phyloP scores from a whole-genome alignment of 2,329 filamentous ascomycete species.

The Pestalotiopsis sp. region DNA sequence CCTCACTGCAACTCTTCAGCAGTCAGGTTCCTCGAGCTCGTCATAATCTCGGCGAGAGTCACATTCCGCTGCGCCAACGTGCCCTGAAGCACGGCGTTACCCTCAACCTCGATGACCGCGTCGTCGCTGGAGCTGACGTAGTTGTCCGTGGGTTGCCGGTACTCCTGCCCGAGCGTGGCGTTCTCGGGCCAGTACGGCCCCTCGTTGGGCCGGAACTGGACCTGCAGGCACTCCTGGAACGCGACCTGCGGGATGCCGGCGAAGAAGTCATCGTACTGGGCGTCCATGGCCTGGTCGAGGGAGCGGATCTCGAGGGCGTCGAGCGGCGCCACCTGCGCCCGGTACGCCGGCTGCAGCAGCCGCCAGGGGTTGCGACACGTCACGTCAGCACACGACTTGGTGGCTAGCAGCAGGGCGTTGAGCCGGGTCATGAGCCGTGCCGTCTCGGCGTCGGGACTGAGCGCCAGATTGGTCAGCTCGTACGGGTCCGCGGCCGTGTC shows the following conservation, averaged over 20 bases:
- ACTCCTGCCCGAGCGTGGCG: background rate
- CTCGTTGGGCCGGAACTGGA: slow-evolving; percentile 4
- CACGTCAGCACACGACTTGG: slow-evolving; percentile 26
- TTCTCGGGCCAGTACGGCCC: slow-evolving; percentile 1
- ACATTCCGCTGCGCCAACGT: slow-evolving; percentile 4
- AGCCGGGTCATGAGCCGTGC: slow-evolving; percentile 21
- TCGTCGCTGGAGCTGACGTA: background rate
- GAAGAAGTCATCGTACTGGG: slow-evolving; percentile 56
- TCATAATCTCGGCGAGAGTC: slow-evolving; percentile 7
- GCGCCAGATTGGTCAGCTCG: slow-evolving; percentile 26
- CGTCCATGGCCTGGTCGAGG: slow-evolving; percentile 52
- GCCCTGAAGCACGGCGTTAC: background rate
- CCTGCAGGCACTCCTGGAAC: slow-evolving; percentile 10
- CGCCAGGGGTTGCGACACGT: slow-evolving; percentile 46
- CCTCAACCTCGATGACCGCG: background rate
- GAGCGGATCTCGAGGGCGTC: slow-evolving; percentile 47
- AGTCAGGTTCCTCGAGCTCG: background rate
- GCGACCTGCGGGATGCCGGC: slow-evolving; percentile 20
- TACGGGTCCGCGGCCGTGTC: slow-evolving; percentile 45
- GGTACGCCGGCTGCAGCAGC: slow-evolving; percentile 50
- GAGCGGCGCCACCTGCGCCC: background rate
- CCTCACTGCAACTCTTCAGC: background rate
- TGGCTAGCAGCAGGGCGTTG: slow-evolving; percentile 28
- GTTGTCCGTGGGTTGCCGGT: slow-evolving; percentile 9
- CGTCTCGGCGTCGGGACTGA: slow-evolving; percentile 7